phyloP scores from a whole-genome alignment of 768 basidiomycete genomes.

The Flagelloscypha sp. region DNA sequence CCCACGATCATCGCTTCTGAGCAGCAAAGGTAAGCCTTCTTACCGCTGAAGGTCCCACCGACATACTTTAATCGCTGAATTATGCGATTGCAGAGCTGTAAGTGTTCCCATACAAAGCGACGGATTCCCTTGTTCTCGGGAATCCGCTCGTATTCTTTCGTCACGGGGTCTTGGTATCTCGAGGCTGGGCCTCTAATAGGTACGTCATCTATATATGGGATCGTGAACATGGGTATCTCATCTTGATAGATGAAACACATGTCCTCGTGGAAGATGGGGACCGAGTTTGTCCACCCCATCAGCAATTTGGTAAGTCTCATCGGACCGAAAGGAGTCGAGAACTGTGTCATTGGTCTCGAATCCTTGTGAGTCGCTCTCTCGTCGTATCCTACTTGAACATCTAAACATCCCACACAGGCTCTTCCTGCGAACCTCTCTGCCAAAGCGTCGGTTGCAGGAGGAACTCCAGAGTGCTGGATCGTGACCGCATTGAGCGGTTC shows the following conservation, averaged over 20 bases:
- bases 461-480: constrained; percentile 18
- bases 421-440: constrained; percentile 17
- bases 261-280: constrained; percentile 23
- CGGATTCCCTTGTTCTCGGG: constrained; percentile 12
- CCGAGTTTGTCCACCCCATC: constrained; percentile 26
- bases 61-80: constrained; percentile 27
- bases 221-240: constrained; percentile 18
- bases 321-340: constrained; percentile 18
- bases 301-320: constrained; percentile 16
- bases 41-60: constrained; percentile 21
- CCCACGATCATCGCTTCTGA: constrained; percentile 20
- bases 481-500: constrained; percentile 26
- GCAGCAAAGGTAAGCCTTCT: constrained; percentile 18
- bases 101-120: constrained; percentile 31
- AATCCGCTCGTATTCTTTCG: constrained; percentile 16
- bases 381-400: constrained; percentile 27
- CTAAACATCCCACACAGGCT: constrained; percentile 16
- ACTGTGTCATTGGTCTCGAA: constrained; percentile 25
- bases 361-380: constrained; percentile 14
- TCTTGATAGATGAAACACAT: constrained; percentile 17
- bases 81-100: constrained; percentile 25
- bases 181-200: constrained; percentile 16
- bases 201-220: constrained; percentile 22
- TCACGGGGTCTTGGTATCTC: constrained; percentile 8
- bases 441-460: constrained; percentile 18